Evolutionary conservation across 169 alveolate species (phyloP).

Genomic region (Sarcocystis neurona): DNA sequence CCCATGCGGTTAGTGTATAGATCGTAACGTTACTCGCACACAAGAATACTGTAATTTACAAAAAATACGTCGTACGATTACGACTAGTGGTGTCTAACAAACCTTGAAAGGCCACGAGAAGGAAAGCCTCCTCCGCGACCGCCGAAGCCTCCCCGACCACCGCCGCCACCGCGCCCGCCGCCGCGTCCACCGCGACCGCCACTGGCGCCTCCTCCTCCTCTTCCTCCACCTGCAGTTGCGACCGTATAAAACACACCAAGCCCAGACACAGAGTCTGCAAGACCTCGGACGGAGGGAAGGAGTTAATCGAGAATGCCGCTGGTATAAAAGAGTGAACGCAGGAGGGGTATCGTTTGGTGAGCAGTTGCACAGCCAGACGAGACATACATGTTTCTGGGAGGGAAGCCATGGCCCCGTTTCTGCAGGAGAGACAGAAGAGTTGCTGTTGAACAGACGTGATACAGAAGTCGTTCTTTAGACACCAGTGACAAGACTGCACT

Average conservation of each 20-base stretch:
- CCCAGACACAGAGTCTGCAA: background rate
- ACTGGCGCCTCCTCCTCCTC: conserved; percentile 58
- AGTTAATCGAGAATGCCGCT: background rate
- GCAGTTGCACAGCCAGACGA: too few species aligned
- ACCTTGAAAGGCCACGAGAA: background rate
- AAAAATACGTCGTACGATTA: background rate
- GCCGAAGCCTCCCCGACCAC: conserved; percentile 61
- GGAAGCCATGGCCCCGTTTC: too few species aligned
- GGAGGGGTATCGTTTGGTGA: too few species aligned
- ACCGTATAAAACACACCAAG: background rate
- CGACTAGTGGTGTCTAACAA: background rate
- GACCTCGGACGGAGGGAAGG: background rate
- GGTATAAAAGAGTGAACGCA: too few species aligned
- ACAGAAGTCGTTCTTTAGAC: too few species aligned
- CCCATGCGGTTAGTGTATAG: too few species aligned
- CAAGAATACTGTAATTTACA: too few species aligned
- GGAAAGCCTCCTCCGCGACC: conserved; percentile 40
- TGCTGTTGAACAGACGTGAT: too few species aligned
- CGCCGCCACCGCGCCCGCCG: conserved; percentile 57
- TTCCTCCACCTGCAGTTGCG: conserved; percentile 10
- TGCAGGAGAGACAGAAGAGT: too few species aligned
- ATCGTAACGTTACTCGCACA: too few species aligned
- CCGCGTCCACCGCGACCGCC: conserved; percentile 48
- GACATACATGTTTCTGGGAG: too few species aligned
- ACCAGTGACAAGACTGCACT: too few species aligned